Evolutionary conservation across 768 basidiomycete species (phyloP), one percentile per base, ranked within the genome.

Genomic region (Kockovaella imperatae): DNA sequence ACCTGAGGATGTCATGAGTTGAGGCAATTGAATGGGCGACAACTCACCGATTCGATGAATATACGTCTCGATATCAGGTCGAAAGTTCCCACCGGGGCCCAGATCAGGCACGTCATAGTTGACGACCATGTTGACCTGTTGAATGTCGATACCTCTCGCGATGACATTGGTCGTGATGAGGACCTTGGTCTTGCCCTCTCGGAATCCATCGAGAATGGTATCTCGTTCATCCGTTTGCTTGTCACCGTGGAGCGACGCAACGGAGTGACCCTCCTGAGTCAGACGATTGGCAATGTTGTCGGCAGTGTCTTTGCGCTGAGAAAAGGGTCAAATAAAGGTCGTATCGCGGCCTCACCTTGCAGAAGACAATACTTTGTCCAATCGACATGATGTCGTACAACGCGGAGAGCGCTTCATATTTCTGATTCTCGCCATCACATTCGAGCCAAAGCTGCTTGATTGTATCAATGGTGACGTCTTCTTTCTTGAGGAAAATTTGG

Each of bases 71-170:
- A 90, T 77, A 67, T 99, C 95, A 0, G 89, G 88, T 50, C 59
- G 50, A 73, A 75, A 57, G 70, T 50, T 43, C 1, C 49, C 77
- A 53, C 85, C 83, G 56, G 67, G 54, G 64, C 75, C 41, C 54
- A 64, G 57, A 67, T 70, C 46, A 60, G 91, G 90, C 23, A 95
- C 78, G 67, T 96, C 91, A 67, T 97, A 99, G 74, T 97, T 97
- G 71, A 99, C 89, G n/a, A 97, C 93, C 90, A 99, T 90, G 77
- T 96, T 99, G 61, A 99, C 95, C 75, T 96, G 93, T 47, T 89
- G 77, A 64, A 99, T 95, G 63, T 99, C 95, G 74, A 99, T 97
- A 35, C 95, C 95, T 15, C 95, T 83, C 1, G 95, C 91, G 55
- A 97, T 86, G 65, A 99, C 95, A 72, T 99, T 99, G 31, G 95